Percentiles rank a stretch among this genome's conserved stretches.
Conservation (phyloP, 306 rosid species). For the Lupinus albus region DNA sequence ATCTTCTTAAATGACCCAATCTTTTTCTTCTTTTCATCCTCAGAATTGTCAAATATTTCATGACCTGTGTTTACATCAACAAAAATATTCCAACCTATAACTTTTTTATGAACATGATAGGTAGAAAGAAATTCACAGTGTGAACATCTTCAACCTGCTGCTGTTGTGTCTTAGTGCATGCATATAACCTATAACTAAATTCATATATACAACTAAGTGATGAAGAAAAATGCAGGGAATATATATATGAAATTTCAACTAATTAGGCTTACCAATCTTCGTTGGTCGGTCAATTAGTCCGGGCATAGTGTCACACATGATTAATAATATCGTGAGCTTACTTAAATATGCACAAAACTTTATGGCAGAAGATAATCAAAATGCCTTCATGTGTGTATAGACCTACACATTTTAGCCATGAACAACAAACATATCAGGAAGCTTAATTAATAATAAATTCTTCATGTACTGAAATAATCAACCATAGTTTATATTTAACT, state of each 20-base stretch:
- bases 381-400: conserved; percentile 41
- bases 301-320: conserved; percentile 70
- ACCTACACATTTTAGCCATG: conserved; percentile 40
- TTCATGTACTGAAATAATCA: conserved; percentile 9
- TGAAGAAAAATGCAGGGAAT: background rate
- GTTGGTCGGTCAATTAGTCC: conserved; percentile 49
- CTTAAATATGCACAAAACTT: conserved; percentile 40
- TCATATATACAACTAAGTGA: no score
- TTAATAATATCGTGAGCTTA: conserved; percentile 44
- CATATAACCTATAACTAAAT: background rate
- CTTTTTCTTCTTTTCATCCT: conserved; percentile 82
- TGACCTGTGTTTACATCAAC: conserved; percentile 41
- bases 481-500: background rate
- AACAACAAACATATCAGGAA: conserved; percentile 34
- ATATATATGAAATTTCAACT: background rate
- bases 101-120: background rate
- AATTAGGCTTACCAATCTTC: conserved; percentile 49
- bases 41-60: conserved; percentile 56
- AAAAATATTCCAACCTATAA: conserved; percentile 6
- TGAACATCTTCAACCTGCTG: conserved; percentile 13
- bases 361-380: conserved; percentile 49
- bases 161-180: background rate
- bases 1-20: conserved; percentile 70
- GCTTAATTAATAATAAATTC: conserved; percentile 1
- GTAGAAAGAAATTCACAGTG: conserved; percentile 13